Conservation (phyloP, 2,329 filamentous ascomycete species). For the Nemania bipapillata region DNA sequence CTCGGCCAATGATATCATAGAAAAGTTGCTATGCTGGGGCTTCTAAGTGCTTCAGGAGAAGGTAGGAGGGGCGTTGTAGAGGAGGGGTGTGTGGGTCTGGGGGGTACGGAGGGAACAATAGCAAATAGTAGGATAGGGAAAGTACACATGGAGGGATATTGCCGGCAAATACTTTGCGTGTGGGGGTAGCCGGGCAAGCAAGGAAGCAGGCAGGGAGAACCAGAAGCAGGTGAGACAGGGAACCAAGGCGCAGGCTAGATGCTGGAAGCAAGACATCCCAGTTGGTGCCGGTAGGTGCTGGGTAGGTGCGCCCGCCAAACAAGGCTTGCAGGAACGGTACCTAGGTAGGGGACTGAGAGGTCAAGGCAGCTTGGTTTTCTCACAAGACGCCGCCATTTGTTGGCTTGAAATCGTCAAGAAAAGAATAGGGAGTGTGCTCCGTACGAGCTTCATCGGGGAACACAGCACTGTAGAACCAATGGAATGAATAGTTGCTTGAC, state of each 20-base stretch:
- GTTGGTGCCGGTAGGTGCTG: constrained; percentile 2
- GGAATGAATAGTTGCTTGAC: not conserved
- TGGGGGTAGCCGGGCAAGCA: constrained; percentile 23
- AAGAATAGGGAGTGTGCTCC: not conserved
- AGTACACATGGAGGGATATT: constrained; percentile 27
- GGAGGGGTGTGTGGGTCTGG: constrained; percentile 34
- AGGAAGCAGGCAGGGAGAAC: constrained; percentile 13
- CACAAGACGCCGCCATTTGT: not conserved
- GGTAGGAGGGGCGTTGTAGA: constrained; percentile 25
- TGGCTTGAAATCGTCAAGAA: not conserved
- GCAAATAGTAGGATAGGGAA: not conserved
- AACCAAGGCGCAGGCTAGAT: constrained; percentile 4
- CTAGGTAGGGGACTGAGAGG: not conserved
- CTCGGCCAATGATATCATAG: constrained; percentile 42
- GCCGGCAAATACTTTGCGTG: constrained; percentile 29
- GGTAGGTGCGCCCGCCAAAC: constrained; percentile 20
- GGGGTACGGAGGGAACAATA: constrained; percentile 14
- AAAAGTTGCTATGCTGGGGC: constrained; percentile 37
- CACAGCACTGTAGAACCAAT: not conserved
- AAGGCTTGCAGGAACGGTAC: constrained; percentile 28
- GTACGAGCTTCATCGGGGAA: too few relatives aligned
- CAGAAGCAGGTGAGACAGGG: constrained; percentile 9
- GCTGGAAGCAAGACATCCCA: constrained; percentile 9
- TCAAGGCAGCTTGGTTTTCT: not conserved
- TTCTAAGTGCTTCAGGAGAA: constrained; percentile 20